Base-by-base conservation (phyloP, 108 stramenopile genomes). In the Parietichytrium sp. region DNA sequence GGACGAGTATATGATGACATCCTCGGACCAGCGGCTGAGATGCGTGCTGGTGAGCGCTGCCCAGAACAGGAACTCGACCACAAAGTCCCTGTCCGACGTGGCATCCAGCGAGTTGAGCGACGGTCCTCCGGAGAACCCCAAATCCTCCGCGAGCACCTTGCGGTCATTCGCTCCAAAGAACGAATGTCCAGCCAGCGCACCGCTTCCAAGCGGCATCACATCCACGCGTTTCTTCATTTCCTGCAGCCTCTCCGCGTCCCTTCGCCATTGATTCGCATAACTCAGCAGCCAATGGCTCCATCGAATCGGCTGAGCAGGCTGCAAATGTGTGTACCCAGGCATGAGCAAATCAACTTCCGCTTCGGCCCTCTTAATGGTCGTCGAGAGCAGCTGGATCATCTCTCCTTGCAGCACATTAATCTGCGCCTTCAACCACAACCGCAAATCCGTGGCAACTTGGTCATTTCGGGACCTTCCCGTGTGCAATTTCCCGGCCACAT, bases 281-380 rank as follows among this genome's bases (percentile, higher is more conserved):
- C 92, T 93, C 92, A 95, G 90, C 52, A 98, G 84, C 97, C 97
- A 99, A 85, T 99, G 98, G 29, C 92, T 91, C 54, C 93, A 98
- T 3, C 98, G 85, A 26, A 89, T 54, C 33, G 97, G 97, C 87
- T 98, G 97, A 6, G 97, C 98, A 0, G 97, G 97, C 89, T 99
- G 98, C 36, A 99, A 91, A 85, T 98, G 98, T 18, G 98, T 99
- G 92, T 96, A 99, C 61, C 98, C 98, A 6, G 98, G 95, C 95
- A 96, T 96, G 83, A 99, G 93, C 26, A 96, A 81, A 81, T 95
- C 95, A 30, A 97, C 91, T 55, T 96, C 86, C 72, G 94, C 84
- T 72, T 89, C 84, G 29, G 97, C 94, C 49, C 93, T 87, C 48
- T 89, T 85, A 25, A 91, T 85, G 29, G 90, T 89, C 18, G 88